Conservation (phyloP, 2,329 filamentous ascomycete genomes). For the Colletotrichum lindemuthianum region DNA sequence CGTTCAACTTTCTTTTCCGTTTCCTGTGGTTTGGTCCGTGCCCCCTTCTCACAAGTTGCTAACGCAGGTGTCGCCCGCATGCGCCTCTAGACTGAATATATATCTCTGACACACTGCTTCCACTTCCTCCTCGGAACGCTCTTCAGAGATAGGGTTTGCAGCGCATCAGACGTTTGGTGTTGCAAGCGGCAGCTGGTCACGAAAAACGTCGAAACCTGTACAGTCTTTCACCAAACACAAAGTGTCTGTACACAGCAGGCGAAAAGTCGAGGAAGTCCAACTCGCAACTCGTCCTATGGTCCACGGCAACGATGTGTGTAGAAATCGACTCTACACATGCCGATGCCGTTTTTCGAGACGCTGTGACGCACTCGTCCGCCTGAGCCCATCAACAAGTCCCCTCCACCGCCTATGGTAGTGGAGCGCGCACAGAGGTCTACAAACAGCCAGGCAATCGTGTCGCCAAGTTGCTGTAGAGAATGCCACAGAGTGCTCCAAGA, state of each 20-base stretch:
- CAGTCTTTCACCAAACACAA: too few species aligned
- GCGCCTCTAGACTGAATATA: not conserved
- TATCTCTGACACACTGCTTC: not conserved
- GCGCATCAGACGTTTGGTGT: not conserved
- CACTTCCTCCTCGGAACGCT: too few species aligned
- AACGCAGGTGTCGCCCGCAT: not conserved
- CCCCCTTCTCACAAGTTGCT: constrained; percentile 15
- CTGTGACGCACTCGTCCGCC: not conserved
- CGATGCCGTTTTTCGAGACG: too few species aligned
- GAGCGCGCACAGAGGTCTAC: not conserved
- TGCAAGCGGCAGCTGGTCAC: constrained; percentile 4
- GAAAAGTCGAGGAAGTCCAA: too few species aligned
- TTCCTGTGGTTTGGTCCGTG: constrained; percentile 4
- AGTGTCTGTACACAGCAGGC: too few species aligned
- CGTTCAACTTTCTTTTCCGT: constrained; percentile 16
- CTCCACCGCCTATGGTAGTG: not conserved
- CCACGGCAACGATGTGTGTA: too few species aligned
- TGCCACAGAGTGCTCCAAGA: too few species aligned
- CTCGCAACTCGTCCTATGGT: too few species aligned
- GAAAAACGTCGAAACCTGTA: too few species aligned
- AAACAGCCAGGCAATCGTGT: not conserved
- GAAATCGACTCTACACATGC: too few species aligned
- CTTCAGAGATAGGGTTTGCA: too few species aligned
- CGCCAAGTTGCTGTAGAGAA: too few species aligned
- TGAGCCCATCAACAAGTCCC: not conserved